phyloP scores from a whole-genome alignment of 768 basidiomycete genomes.

The Leccinum boreale region DNA sequence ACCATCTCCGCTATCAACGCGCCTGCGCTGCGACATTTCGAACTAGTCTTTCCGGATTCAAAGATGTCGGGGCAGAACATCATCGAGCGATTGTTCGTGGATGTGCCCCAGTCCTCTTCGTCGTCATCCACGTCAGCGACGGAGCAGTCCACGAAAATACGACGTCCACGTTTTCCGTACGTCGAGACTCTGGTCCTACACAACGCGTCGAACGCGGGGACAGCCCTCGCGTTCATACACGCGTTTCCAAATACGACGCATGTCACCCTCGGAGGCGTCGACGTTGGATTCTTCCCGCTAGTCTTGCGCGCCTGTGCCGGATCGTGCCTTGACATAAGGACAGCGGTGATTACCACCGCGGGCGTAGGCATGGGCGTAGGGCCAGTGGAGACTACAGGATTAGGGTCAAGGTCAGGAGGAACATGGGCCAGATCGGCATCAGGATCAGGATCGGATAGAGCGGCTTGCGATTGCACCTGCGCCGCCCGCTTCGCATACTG shows the following conservation, averaged over 20 bases:
- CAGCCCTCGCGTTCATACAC: conserved; percentile 24
- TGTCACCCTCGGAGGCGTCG: conserved; percentile 24
- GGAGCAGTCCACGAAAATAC: conserved; percentile 4
- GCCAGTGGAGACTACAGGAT: not conserved
- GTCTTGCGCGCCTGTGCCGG: conserved; percentile 11
- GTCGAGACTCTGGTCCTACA: conserved; percentile 28
- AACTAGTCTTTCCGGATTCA: conserved; percentile 32
- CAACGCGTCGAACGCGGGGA: conserved; percentile 22
- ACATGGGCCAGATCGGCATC: not conserved
- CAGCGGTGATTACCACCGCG: not conserved
- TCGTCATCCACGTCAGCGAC: not conserved
- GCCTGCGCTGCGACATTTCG: conserved; percentile 29
- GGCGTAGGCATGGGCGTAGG: not conserved
- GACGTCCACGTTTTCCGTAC: conserved; percentile 23
- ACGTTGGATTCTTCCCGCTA: conserved; percentile 23
- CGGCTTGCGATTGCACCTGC: conserved; percentile 3
- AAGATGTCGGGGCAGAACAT: conserved; percentile 26
- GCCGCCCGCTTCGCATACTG: conserved; percentile 11
- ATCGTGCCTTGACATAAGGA: not conserved
- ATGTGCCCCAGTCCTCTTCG: not conserved
- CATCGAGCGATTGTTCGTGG: conserved; percentile 23
- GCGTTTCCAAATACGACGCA: conserved; percentile 24
- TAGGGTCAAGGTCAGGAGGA: conserved; percentile 1
- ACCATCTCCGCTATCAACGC: conserved; percentile 27
- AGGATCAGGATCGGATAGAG: not conserved